Evolutionary conservation across 1,284 basidiomycete species (phyloP), one percentile per base, ranked within the genome.

Genomic region (Sanghuangporus weigelae): DNA sequence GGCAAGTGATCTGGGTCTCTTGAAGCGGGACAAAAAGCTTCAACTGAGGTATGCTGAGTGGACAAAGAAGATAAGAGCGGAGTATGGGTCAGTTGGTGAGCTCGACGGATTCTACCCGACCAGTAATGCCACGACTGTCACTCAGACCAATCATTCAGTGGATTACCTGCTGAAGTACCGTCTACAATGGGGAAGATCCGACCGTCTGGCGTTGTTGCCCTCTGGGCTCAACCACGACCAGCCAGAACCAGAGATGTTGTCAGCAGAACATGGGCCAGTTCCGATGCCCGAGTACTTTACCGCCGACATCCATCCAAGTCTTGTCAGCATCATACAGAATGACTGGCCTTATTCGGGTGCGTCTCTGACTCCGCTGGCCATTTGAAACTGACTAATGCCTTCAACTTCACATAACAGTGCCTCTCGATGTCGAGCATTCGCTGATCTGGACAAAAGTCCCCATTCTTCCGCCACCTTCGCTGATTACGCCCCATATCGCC

Each of bases 271-370:
- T 11, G 40, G 10, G 40, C 2, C 11, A 3, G 19, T 40, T 48
- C 31, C 53, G 31, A 50, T 50, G 16, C 57, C 64, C 59, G 59
- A 16, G 59, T 89, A 89, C 72, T 92, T 93, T 72, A 85, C 79
- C 38, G 81, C 81, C 6, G 79, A 87, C 67, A 84, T 83, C 11
- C 81, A 86, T 0, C 69, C 78, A 6, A 76, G 83, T 44, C 77
- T 84, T 59, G 77, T 91, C 67, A 89, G 85, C 69, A 85, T 93
- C 66, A 88, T 89, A 59, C 85, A 79, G 70, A 93, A 93, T 69
- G 90, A 92, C 70, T 93, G 90, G 90, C 90, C 90, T 0, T 93
- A 93, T 73, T 91, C 89, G 31, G 84, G 89, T 89, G 68, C 42
- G 75, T 50, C n/a, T 55, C 48, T 68, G 61, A 21, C 55, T 21